Percentiles rank a stretch among this genome's conserved stretches.
phyloP scores from a whole-genome alignment of 2,329 filamentous ascomycete genomes.

The Botrytis galanthina region DNA sequence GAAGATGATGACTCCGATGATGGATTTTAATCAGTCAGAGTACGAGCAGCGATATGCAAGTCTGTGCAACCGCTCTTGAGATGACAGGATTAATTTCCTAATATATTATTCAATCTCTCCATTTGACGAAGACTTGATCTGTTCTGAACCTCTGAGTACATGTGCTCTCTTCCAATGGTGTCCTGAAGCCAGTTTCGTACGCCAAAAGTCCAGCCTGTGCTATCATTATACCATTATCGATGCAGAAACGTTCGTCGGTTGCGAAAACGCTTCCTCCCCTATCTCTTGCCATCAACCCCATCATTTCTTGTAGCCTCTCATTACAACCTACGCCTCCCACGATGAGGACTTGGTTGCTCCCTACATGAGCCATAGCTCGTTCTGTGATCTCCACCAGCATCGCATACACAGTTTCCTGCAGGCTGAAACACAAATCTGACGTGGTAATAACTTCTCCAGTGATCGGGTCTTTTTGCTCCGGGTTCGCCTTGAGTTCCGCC shows the following conservation, averaged over 20 bases:
- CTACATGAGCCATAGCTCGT: slow-evolving; percentile 96
- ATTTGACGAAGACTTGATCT: slow-evolving; percentile 76
- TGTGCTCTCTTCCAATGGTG: slow-evolving; percentile 73
- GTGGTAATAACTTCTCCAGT: slow-evolving; percentile 63
- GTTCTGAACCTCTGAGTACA: slow-evolving; percentile 83
- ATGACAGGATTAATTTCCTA: neutral
- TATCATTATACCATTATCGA: slow-evolving; percentile 99
- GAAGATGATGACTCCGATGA: slow-evolving; percentile 62
- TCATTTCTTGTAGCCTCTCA: slow-evolving; percentile 93
- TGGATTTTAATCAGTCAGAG: slow-evolving; percentile 28
- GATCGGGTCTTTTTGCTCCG: slow-evolving; percentile 47
- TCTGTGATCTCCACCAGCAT: slow-evolving; percentile 99
- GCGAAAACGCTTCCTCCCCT: slow-evolving; percentile 88
- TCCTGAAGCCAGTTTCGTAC: slow-evolving; percentile 76
- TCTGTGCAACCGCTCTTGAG: neutral
- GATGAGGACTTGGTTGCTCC: slow-evolving; percentile 83
- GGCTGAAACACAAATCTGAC: slow-evolving; percentile 85
- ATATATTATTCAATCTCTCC: slow-evolving; percentile 55
- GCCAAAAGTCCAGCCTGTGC: slow-evolving; percentile 90
- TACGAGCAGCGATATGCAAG: neutral
- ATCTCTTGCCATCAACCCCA: slow-evolving; percentile 91
- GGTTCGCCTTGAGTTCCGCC: slow-evolving; percentile 56
- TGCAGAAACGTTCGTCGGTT: slow-evolving; percentile 96
- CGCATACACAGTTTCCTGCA: slow-evolving; percentile 93
- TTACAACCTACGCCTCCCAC: slow-evolving; percentile 97